Percentiles rank a stretch among this genome's conserved stretches.
phyloP scores from a whole-genome alignment of 495 filamentous ascomycete genomes.

The Evansstolkia leycettana region DNA sequence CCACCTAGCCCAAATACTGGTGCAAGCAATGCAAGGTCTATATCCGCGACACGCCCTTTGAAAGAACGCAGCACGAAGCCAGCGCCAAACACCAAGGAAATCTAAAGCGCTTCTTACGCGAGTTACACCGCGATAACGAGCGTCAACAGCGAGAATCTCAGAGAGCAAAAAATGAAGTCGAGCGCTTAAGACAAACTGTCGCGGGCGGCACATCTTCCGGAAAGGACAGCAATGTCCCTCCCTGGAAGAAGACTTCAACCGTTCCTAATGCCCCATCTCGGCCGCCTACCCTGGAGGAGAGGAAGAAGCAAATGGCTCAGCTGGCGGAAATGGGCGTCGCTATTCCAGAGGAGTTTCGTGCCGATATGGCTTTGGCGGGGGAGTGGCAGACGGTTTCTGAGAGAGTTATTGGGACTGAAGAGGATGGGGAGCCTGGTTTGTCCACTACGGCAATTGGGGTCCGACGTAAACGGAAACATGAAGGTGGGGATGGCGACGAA shows the following conservation, averaged over 20 bases:
- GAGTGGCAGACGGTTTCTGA: constrained; percentile 73
- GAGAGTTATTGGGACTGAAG: constrained; percentile 30
- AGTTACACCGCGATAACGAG: constrained; percentile 73
- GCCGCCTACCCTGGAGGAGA: constrained; percentile 48
- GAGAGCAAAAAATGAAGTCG: constrained; percentile 74
- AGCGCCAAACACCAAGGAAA: constrained; percentile 78
- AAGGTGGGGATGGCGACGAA: constrained; percentile 41
- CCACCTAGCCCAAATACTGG: constrained; percentile 68
- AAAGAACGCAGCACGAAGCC: constrained; percentile 80
- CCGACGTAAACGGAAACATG: constrained; percentile 58
- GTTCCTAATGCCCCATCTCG: constrained; percentile 11
- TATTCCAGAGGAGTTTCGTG: constrained; percentile 67
- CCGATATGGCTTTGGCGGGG: constrained; percentile 77
- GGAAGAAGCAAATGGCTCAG: constrained; percentile 77
- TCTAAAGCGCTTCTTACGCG: constrained; percentile 80
- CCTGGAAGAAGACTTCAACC: constrained; percentile 15
- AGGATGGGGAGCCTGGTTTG: constrained; percentile 20
- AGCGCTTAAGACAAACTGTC: constrained; percentile 69
- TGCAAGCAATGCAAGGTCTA: constrained; percentile 94
- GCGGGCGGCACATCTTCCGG: constrained; percentile 23
- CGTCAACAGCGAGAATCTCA: constrained; percentile 65
- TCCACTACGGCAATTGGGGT: constrained; percentile 12
- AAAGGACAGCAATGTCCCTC: constrained; percentile 8
- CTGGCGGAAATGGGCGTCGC: constrained; percentile 77
- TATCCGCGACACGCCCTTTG: constrained; percentile 85